phyloP scores from a whole-genome alignment of 2,329 filamentous ascomycete species.

The Geosmithia morbida region DNA sequence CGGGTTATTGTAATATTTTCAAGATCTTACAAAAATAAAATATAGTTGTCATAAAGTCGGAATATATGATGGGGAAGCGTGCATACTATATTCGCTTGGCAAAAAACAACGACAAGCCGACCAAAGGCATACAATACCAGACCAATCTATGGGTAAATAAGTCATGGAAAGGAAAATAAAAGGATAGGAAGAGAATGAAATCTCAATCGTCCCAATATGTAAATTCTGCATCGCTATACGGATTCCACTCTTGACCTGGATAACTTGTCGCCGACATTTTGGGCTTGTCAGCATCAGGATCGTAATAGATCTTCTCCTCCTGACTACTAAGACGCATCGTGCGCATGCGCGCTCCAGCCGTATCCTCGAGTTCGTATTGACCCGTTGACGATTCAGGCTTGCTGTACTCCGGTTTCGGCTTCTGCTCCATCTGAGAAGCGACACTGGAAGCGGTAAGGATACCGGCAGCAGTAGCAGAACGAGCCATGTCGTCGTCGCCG shows the following conservation, averaged over 20 bases:
- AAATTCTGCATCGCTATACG: conserved; percentile 24
- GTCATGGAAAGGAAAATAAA: background rate
- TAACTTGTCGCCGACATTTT: conserved; percentile 55
- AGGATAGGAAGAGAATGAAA: background rate
- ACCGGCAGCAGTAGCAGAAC: background rate
- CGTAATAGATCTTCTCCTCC: conserved; percentile 38
- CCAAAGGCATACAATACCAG: background rate
- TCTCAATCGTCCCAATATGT: background rate
- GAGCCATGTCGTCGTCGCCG: background rate
- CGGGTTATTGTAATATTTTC: no score
- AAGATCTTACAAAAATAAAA: no score
- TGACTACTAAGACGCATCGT: conserved; percentile 26
- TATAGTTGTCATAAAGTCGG: no score
- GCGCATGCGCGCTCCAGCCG: conserved; percentile 28
- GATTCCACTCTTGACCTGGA: conserved; percentile 58
- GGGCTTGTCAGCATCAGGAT: conserved; percentile 24
- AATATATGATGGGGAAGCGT: no score
- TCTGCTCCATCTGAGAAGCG: background rate
- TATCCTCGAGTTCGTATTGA: conserved; percentile 21
- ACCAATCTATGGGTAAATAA: no score
- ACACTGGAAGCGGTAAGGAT: no score
- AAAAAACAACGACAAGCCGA: background rate
- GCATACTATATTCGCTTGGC: no score
- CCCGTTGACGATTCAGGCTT: conserved; percentile 1
- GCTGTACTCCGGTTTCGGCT: background rate